Conservation (phyloP, 257 asterid species). For the Ligustrum vulgare region DNA sequence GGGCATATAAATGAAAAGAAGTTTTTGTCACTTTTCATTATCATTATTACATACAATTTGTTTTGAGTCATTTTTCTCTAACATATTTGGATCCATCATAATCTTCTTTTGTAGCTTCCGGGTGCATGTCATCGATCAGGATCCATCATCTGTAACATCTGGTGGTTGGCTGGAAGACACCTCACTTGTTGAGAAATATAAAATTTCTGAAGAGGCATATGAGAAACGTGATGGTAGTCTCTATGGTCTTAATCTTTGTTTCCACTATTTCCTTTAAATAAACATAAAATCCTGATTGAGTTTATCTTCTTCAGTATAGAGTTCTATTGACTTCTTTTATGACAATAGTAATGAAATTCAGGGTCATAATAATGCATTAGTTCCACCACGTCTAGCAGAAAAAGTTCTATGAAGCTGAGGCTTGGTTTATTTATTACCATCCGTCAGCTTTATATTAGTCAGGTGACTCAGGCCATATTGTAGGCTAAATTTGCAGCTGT, state of each 20-base stretch:
- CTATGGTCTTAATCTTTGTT: slow-evolving; percentile 4
- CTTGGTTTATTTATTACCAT: neutral
- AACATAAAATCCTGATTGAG: neutral
- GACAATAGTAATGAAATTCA: neutral
- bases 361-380: slow-evolving; percentile 13
- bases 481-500: slow-evolving; percentile 4
- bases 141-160: slow-evolving; percentile 88
- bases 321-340: neutral
- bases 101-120: slow-evolving; percentile 53
- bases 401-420: neutral
- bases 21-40: neutral
- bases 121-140: slow-evolving; percentile 79
- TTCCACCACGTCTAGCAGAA: neutral
- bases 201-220: slow-evolving; percentile 90
- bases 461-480: slow-evolving; percentile 5
- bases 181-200: slow-evolving; percentile 93
- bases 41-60: neutral
- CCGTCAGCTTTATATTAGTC: neutral
- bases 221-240: slow-evolving; percentile 71
- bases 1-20: neutral
- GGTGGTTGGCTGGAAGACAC: slow-evolving; percentile 99
- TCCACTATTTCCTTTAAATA: slow-evolving; percentile 1
- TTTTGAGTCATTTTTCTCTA: neutral
- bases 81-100: slow-evolving; percentile 1
- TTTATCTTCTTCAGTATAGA: neutral